These are phyloP conservation scores for Cyathus striatus DNA, from an alignment of 768 basidiomycete genomes.

Conservation along the genomic window DNA sequence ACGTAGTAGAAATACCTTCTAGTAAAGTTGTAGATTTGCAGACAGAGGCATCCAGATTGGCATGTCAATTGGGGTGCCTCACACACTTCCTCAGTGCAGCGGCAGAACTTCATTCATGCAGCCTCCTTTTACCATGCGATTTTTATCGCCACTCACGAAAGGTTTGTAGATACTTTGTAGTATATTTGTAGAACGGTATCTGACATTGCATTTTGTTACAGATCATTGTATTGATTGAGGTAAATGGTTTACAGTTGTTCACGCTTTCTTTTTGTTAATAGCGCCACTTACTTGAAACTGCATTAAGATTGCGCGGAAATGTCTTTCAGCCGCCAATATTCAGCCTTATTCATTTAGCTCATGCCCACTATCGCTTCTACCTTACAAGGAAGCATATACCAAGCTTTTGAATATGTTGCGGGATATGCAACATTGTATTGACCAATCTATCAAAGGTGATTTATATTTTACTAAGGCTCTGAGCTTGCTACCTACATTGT, in stretches of 20 bases:
- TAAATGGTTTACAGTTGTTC: too few relatives aligned
- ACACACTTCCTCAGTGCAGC: slow-evolving; percentile 24
- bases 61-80: slow-evolving; percentile 21
- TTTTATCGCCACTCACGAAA: slow-evolving; percentile 26
- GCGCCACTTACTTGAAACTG: too few relatives aligned
- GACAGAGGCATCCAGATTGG: slow-evolving; percentile 20
- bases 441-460: slow-evolving; percentile 28
- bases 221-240: slow-evolving; percentile 50
- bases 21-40: slow-evolving; percentile 15
- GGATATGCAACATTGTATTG: slow-evolving; percentile 24
- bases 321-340: slow-evolving; percentile 36
- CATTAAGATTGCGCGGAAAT: slow-evolving; percentile 39
- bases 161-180: slow-evolving; percentile 16
- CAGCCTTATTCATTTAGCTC: slow-evolving; percentile 39
- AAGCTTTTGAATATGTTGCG: slow-evolving; percentile 38
- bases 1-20: not conserved
- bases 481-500: not conserved
- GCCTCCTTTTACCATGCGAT: slow-evolving; percentile 9
- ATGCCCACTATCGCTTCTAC: slow-evolving; percentile 32
- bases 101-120: slow-evolving; percentile 20
- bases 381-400: slow-evolving; percentile 45
- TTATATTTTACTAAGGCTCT: slow-evolving; percentile 4
- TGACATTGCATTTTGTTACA: slow-evolving; percentile 14
- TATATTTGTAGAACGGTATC: not conserved
- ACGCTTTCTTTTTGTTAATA: too few relatives aligned